A percentile compares a stretch with the other conserved stretches of the same genome.
phyloP scores from a whole-genome alignment of 208 protist genomes.

The Crithidia mellificae region DNA sequence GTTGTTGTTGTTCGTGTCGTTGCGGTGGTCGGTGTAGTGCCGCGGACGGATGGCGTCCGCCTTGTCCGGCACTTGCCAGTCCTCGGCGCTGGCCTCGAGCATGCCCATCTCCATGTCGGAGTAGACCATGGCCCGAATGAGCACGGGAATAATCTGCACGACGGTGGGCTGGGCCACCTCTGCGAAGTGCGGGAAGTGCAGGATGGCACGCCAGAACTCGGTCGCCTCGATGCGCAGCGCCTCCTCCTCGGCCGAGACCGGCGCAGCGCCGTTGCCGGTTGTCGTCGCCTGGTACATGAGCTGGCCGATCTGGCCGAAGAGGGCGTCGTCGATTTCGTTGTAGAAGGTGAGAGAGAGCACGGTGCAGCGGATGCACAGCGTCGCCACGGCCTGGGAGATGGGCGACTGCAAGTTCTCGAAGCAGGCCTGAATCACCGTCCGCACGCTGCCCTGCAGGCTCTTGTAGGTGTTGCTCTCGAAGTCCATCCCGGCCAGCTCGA shows the following conservation, averaged over 20 bases:
- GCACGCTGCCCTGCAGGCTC: conserved; percentile 48
- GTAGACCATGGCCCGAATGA: conserved; percentile 92
- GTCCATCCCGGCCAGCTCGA: conserved; percentile 72
- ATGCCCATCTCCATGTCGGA: conserved; percentile 89
- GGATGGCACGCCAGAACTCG: conserved; percentile 78
- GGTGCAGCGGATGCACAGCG: conserved; percentile 65
- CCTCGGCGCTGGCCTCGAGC: conserved; percentile 74
- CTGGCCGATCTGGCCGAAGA: conserved; percentile 56
- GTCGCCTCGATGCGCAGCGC: conserved; percentile 81
- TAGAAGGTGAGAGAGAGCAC: conserved; percentile 71
- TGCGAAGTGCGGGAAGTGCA: conserved; percentile 77
- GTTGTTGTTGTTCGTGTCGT: conserved; percentile 10
- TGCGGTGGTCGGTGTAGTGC: conserved; percentile 65
- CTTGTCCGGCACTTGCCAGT: conserved; percentile 84
- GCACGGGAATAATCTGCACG: conserved; percentile 59
- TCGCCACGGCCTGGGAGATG: conserved; percentile 46
- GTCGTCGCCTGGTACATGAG: conserved; percentile 62
- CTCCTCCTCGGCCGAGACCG: conserved; percentile 43
- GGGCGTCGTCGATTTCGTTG: conserved; percentile 47
- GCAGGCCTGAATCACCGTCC: conserved; percentile 58
- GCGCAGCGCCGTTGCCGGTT: conserved; percentile 24
- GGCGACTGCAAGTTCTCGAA: conserved; percentile 65
- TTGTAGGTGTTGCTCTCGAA: conserved; percentile 57
- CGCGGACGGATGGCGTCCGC: conserved; percentile 83
- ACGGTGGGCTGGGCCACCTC: conserved; percentile 55